Evolutionary conservation across 2,329 filamentous ascomycete genomes (phyloP), one percentile per base, ranked within the genome.

Genomic region (Colletotrichum salicis): DNA sequence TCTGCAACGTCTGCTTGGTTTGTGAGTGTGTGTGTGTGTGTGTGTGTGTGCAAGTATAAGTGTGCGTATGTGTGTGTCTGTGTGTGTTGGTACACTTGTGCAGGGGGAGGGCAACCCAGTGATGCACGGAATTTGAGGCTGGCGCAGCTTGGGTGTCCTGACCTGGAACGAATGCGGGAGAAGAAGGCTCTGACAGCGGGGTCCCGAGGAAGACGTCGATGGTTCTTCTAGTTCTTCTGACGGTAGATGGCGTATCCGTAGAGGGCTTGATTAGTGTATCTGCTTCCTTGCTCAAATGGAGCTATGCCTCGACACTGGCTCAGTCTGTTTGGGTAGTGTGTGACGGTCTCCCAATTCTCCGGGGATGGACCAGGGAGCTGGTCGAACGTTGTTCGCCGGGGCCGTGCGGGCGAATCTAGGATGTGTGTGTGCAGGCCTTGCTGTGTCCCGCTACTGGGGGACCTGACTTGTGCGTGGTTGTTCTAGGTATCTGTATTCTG

Each of bases 331-430:
- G 37, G 70, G 65, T 64, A 60, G 35, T 61, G 66, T 72, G 64
- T 31, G 67, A 66, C 66, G 56, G 70, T 59, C 57, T 69, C 35
- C 60, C 70, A 66, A 66, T 70, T 70, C 66, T 61, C 70, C 57
- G 70, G 70, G 70, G 70, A 62, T 62, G 56, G 70, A 70, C 70
- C 67, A 72, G 70, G 66, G 60, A 70, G 60, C 60, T 71, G 54
- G 69, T 56, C 35, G 35, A 70, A 65, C 55, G 66, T 70, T 70
- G 60, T 72, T 72, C 66, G 66, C 70, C 33, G 60, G 67, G 70
- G 70, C 70, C 70, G 70, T 72, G 70, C 67, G 67, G 48, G n/a
- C 55, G 59, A 41, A 37, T 35, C 70, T 70, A 56, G 70, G 60
- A 72, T 72, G 58, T 61, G 48, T 70, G 56, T 70, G 56, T 70